Conservation (phyloP, 164 flowering plant genomes). For the Kalanchoe fedtschenkoi region DNA sequence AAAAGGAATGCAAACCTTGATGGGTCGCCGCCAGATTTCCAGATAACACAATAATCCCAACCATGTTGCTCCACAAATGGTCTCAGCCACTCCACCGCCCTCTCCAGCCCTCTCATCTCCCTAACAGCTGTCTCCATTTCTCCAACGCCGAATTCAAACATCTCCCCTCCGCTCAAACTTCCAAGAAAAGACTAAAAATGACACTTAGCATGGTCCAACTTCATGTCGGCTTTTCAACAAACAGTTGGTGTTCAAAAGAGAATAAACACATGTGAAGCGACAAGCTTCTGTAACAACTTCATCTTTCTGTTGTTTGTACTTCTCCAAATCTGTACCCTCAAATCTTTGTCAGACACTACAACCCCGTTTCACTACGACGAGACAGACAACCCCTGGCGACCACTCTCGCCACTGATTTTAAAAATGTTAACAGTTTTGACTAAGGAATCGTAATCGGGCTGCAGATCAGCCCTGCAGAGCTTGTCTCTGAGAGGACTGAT, state of each 20-base stretch:
- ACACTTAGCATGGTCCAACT: neutral
- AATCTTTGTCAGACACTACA: neutral
- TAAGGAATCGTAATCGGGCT: neutral
- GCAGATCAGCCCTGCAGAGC: neutral
- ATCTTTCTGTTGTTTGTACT: neutral
- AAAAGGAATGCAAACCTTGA: constrained; percentile 28
- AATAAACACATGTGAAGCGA: neutral
- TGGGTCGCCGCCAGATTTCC: constrained; percentile 52
- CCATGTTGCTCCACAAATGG: constrained; percentile 27
- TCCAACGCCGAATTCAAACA: neutral
- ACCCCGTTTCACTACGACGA: no score
- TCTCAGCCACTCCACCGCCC: constrained; percentile 37
- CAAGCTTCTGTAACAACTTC: constrained; percentile 1
- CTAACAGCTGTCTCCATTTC: neutral
- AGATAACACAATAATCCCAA: constrained; percentile 62
- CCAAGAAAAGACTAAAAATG: neutral
- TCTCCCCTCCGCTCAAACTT: neutral
- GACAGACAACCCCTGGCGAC: neutral
- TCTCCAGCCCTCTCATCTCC: constrained; percentile 26
- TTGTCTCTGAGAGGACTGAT: neutral
- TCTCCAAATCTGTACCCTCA: neutral
- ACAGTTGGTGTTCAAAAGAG: neutral
- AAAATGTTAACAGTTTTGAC: neutral
- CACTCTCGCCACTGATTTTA: no score
- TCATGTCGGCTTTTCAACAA: neutral